Evolutionary conservation across 371 early-diverging fungal genomes (phyloP).

Genomic region (Mortierella sp.): DNA sequence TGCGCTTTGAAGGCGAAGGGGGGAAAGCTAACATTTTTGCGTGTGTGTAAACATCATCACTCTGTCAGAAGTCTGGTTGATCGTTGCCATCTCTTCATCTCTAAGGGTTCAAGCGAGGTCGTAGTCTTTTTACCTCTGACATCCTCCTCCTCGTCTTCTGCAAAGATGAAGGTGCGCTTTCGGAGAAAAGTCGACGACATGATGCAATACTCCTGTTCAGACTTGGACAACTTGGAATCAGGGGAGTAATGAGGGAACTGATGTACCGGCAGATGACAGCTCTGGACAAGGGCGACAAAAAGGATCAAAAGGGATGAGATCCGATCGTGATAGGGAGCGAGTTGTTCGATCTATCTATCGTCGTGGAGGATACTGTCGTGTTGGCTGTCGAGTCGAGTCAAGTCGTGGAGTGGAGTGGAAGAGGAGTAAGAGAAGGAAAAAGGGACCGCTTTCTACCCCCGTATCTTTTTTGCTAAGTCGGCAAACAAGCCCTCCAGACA

Average conservation of each 20-base stretch:
- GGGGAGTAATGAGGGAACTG: not conserved
- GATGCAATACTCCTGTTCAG: not conserved
- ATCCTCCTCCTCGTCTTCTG: conserved; percentile 30
- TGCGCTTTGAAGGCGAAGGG: conserved; percentile 27
- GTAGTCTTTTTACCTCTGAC: conserved; percentile 8
- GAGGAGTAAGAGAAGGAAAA: not conserved
- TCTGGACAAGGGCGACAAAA: not conserved
- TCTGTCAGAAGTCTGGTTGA: not conserved
- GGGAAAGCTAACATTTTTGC: conserved; percentile 14
- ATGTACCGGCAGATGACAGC: not conserved
- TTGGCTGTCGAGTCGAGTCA: no score
- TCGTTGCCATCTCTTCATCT: not conserved
- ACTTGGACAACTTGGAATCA: not conserved
- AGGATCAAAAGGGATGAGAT: no score
- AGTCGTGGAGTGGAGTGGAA: not conserved
- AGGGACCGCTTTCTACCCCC: conserved; percentile 11
- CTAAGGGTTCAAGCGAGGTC: not conserved
- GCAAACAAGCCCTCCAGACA: not conserved
- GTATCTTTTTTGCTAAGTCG: not conserved
- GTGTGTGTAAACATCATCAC: not conserved
- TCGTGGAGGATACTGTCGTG: no score
- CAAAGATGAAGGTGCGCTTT: conserved; percentile 35
- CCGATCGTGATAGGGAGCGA: not conserved
- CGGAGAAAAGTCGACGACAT: conserved; percentile 32
- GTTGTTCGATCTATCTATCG: no score